phyloP scores from a whole-genome alignment of 2,329 filamentous ascomycete genomes.

The Bipolaris cookei region DNA sequence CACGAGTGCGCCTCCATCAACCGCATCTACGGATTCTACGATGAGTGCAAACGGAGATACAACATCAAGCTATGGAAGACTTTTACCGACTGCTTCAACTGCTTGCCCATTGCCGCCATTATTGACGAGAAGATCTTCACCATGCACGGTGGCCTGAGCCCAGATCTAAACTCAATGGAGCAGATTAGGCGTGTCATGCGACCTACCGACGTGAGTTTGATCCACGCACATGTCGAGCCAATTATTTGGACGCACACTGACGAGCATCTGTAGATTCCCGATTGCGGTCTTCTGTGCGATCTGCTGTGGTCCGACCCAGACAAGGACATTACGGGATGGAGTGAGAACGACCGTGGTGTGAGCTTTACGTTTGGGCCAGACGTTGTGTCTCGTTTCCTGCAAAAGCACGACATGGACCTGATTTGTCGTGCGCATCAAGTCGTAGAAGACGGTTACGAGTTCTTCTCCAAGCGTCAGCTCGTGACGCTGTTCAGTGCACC shows the following conservation, averaged over 20 bases:
- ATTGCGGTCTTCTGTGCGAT: conserved; percentile 96
- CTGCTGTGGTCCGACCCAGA: conserved; percentile 98
- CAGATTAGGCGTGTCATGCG: conserved; percentile 99
- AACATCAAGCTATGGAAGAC: conserved; percentile 99
- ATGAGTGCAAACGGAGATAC: conserved; percentile 94
- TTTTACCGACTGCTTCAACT: conserved; percentile 99
- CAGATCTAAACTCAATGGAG: conserved; percentile 99
- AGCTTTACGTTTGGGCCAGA: conserved; percentile 98
- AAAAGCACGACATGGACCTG: conserved; percentile 99
- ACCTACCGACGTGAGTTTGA: conserved; percentile 86
- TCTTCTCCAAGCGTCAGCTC: conserved; percentile 97
- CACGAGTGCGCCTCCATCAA: conserved; percentile 98
- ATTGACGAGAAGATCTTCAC: conserved; percentile 99
- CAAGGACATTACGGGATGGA: conserved; percentile 99
- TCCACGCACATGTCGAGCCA: conserved; percentile 2
- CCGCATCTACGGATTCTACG: conserved; percentile 95
- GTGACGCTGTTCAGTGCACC: conserved; percentile 97
- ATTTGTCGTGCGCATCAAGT: conserved; percentile 99
- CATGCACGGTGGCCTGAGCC: conserved; percentile 97
- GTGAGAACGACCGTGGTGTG: conserved; percentile 97
- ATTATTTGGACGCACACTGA: conserved; percentile 47
- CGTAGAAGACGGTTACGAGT: conserved; percentile 98
- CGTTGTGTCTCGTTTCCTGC: conserved; percentile 94
- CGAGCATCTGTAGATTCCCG: conserved; percentile 76
- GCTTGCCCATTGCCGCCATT: conserved; percentile 95